These are phyloP conservation scores for Malania oleifera DNA, from an alignment of 164 flowering plant species.

Conservation along the genomic window DNA sequence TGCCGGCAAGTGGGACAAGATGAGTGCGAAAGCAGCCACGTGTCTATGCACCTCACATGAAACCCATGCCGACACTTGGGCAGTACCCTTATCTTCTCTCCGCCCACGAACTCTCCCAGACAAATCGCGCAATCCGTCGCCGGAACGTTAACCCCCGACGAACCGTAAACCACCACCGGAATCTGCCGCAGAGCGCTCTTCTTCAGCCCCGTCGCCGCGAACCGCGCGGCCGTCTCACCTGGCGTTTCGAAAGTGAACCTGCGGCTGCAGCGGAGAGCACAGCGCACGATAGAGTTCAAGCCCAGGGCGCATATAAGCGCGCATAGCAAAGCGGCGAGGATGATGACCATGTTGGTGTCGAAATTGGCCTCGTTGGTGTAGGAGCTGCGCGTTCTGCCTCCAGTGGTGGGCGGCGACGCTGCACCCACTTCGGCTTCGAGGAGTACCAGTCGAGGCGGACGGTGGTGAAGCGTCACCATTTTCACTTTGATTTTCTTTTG, in stretches of 20 bases:
- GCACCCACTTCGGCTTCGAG: constrained; percentile 4
- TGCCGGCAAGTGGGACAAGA: constrained; percentile 30
- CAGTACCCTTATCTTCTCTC: constrained; percentile 27
- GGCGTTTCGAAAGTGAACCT: constrained; percentile 12
- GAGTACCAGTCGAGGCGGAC: constrained; percentile 14
- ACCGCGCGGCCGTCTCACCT: constrained; percentile 3
- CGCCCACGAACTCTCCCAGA: constrained; percentile 23
- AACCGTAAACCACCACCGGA: constrained; percentile 17
- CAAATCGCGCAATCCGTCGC: constrained; percentile 25
- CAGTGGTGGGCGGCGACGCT: constrained; percentile 1
- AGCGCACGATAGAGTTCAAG: constrained; percentile 30
- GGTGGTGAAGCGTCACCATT: constrained; percentile 4
- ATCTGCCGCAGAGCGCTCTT: constrained; percentile 20
- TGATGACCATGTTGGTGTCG: constrained; percentile 33
- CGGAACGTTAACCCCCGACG: constrained; percentile 6
- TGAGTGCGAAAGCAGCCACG: constrained; percentile 28
- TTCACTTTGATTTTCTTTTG: too few species aligned
- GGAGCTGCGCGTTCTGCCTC: constrained; percentile 5
- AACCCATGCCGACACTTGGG: constrained; percentile 36
- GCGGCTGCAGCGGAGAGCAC: constrained; percentile 19
- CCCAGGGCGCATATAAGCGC: constrained; percentile 32
- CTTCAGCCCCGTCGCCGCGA: constrained; percentile 20
- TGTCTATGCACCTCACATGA: constrained; percentile 32
- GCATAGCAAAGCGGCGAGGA: constrained; percentile 28
- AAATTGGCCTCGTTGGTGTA: constrained; percentile 13